A percentile compares a stretch with the other conserved stretches of the same genome.
Evolutionary conservation across 2,329 filamentous ascomycete species (phyloP).

Genomic region (Thelonectria blattea): DNA sequence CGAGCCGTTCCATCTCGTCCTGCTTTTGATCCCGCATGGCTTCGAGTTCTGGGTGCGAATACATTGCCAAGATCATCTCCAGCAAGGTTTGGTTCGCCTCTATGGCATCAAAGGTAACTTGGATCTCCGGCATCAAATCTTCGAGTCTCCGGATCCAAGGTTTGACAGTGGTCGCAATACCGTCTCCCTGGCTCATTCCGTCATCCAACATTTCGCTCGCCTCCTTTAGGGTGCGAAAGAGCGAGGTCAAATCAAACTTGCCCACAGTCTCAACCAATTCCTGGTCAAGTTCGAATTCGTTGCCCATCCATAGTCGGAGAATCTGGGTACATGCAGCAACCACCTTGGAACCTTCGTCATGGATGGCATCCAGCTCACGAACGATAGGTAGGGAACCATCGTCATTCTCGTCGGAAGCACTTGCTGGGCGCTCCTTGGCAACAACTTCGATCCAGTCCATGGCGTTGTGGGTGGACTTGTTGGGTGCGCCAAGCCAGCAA

Average conservation of each 20-base stretch:
- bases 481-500: constrained; percentile 2
- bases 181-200: not conserved
- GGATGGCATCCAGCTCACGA: not conserved
- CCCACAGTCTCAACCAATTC: not conserved
- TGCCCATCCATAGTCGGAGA: not conserved
- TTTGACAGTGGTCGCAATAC: not conserved
- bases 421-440: not conserved
- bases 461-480: not conserved
- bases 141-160: not conserved
- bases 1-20: not conserved
- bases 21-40: not conserved
- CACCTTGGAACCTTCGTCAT: not conserved
- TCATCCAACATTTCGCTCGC: not conserved
- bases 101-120: too few relatives aligned
- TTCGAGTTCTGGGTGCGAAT: not conserved
- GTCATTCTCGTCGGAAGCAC: not conserved
- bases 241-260: not conserved
- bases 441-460: not conserved
- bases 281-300: not conserved
- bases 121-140: too few relatives aligned
- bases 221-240: not conserved
- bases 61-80: not conserved
- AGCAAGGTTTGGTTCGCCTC: too few relatives aligned
- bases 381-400: not conserved
- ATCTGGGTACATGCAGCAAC: not conserved